These are phyloP conservation scores for Russula lepida DNA, from an alignment of 768 basidiomycete species.

Conservation along the genomic window DNA sequence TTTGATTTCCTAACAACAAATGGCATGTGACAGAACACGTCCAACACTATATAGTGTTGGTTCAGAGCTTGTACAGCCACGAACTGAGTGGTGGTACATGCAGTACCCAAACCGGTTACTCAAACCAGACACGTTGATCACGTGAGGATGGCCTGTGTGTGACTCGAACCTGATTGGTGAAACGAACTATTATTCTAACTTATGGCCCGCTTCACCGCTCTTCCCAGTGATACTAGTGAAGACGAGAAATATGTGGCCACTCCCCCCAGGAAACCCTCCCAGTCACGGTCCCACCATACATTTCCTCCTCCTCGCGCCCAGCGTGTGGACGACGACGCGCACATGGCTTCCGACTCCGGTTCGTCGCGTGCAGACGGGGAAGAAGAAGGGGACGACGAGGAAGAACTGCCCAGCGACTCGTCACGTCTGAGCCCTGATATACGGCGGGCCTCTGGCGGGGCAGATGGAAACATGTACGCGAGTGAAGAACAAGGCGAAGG, in stretches of 20 bases:
- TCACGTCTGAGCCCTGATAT: slow-evolving; percentile 19
- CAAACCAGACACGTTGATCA: not conserved
- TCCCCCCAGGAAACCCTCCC: not conserved
- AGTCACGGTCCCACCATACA: not conserved
- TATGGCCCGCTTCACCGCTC: slow-evolving; percentile 22
- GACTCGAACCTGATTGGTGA: not conserved
- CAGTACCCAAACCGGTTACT: not conserved
- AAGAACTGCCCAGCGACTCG: slow-evolving; percentile 33
- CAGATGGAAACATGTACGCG: not conserved
- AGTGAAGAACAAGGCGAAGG: slow-evolving; percentile 36
- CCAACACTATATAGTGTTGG: too few species aligned
- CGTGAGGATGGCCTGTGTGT: not conserved
- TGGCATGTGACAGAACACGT: too few species aligned
- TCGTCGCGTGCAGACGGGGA: slow-evolving; percentile 47
- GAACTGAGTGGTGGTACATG: too few species aligned
- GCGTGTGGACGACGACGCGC: slow-evolving; percentile 6
- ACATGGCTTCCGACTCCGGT: slow-evolving; percentile 24
- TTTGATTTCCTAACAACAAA: too few species aligned
- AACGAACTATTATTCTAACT: not conserved
- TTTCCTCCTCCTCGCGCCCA: not conserved
- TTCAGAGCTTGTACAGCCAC: too few species aligned
- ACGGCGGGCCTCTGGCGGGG: not conserved
- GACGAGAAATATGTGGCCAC: slow-evolving; percentile 10
- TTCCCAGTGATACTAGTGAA: slow-evolving; percentile 21
- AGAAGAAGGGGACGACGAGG: slow-evolving; percentile 28